These are phyloP conservation scores for Aspergillus pseudotamarii DNA, from an alignment of 2,329 filamentous ascomycete species.

Conservation along the genomic window DNA sequence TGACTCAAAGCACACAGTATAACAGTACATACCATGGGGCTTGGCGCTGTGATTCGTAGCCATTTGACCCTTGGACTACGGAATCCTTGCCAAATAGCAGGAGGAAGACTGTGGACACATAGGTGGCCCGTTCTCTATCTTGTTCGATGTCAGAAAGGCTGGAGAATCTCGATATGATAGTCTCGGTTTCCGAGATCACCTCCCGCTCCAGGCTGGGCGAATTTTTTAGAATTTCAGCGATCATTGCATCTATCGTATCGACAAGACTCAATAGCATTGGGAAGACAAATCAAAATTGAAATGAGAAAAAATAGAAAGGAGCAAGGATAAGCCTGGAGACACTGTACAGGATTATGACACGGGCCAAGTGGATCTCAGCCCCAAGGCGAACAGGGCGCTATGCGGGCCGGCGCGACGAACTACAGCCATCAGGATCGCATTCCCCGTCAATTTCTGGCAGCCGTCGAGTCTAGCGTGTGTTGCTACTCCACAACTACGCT, in stretches of 20 bases:
- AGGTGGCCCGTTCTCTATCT: neutral
- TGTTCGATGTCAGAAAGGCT: neutral
- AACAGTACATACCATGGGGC: constrained; percentile 5
- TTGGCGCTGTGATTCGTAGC: constrained; percentile 6
- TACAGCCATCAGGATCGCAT: neutral
- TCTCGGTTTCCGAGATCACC: neutral
- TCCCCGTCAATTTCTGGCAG: neutral
- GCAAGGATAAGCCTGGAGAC: neutral
- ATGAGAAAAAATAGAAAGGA: neutral
- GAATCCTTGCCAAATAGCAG: constrained; percentile 9
- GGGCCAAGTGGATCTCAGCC: neutral
- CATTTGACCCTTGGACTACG: constrained; percentile 6
- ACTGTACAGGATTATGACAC: neutral
- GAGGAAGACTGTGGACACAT: constrained; percentile 3
- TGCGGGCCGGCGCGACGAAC: neutral
- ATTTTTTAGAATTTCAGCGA: neutral
- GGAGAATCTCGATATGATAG: neutral
- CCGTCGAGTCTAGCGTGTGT: neutral
- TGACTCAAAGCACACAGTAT: neutral
- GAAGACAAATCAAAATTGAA: neutral
- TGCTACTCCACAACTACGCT: neutral
- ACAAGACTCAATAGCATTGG: neutral
- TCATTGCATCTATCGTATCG: neutral
- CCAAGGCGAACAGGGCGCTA: neutral
- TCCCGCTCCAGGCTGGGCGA: neutral